These are phyloP conservation scores for Aspergillus ustus DNA, from an alignment of 2,329 filamentous ascomycete species.

Conservation along the genomic window DNA sequence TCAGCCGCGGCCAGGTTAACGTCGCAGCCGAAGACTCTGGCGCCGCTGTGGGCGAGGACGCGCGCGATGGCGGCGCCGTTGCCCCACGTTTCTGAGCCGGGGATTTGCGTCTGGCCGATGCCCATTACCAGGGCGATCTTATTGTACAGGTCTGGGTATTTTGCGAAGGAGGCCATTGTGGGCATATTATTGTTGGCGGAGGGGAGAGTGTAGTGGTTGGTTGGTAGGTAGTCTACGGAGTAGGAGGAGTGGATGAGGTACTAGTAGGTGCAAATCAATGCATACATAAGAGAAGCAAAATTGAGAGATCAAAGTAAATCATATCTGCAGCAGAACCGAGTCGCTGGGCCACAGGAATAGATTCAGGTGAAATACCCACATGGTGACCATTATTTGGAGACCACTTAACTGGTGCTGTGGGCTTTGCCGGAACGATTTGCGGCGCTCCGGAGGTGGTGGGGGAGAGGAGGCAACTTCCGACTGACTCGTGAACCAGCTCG, in stretches of 20 bases:
- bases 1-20: slow-evolving; percentile 38
- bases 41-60: slow-evolving; percentile 54
- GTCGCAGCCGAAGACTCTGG: slow-evolving; percentile 57
- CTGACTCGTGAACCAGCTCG: background rate
- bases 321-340: no score
- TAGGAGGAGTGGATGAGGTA: no score
- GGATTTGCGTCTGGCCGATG: slow-evolving; percentile 39
- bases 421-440: background rate
- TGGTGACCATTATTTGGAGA: no score
- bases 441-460: no score
- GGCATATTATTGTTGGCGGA: background rate
- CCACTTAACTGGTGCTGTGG: no score
- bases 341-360: no score
- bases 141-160: slow-evolving; percentile 1
- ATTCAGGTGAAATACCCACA: no score
- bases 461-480: background rate
- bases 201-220: no score
- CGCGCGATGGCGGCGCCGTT: slow-evolving; percentile 58
- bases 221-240: no score
- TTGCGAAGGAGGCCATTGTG: background rate
- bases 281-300: no score
- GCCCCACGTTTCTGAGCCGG: slow-evolving; percentile 50
- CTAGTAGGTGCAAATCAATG: no score
- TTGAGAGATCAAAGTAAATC: no score
- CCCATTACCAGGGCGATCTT: slow-evolving; percentile 34